Base-by-base conservation (phyloP, 331 rosid species). In the Acacia pycnantha region DNA sequence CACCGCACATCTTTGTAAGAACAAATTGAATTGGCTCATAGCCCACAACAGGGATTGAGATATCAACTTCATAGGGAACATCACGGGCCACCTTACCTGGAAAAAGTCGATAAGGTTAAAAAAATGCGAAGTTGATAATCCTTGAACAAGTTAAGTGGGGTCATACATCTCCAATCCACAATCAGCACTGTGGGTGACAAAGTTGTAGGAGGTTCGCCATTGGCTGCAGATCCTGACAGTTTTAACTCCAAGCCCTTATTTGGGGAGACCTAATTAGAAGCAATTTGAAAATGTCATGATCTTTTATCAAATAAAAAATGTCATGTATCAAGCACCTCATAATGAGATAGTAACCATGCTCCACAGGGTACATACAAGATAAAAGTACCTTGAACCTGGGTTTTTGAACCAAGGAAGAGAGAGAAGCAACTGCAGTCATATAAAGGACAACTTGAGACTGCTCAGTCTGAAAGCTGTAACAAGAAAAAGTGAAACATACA, bases 81-180 rank as follows among this genome's bases (percentile, higher is more conserved):
- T 90, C 84, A 21, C 78, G 85, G 76, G 81, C 90, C 71, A 41
- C 53, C 84, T 88, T 92, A 86, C 99, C 99, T 96, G 93, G 83
- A 82, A 87, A 83, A 70, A 50, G 53, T 84, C 67, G 65, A 82
- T 26, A 48, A 43, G 79, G 73, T 58, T 76, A 26, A 70, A 53
- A 44, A 59, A 43, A 66, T 69, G 76, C 9, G 47, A 83, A 37
- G 82, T 40, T 78, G 71, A 62, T 51, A 10, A 54, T 56, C 70
- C 51, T 74, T 14, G 18, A 37, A 73, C 56, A 73, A 68, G 16
- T n/a, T n/a, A 58, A 62, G 82, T 44, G 87, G 79, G 61, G 79
- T 79, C 92, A 71, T 96, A 96, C 99, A 96, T 92, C 95, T 96
- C 99, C 99, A 94, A 76, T 89, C 94, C 48, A 96, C 80, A 82